phyloP scores from a whole-genome alignment of 2,329 filamentous ascomycete genomes.

The Stachybotrys chartarum region DNA sequence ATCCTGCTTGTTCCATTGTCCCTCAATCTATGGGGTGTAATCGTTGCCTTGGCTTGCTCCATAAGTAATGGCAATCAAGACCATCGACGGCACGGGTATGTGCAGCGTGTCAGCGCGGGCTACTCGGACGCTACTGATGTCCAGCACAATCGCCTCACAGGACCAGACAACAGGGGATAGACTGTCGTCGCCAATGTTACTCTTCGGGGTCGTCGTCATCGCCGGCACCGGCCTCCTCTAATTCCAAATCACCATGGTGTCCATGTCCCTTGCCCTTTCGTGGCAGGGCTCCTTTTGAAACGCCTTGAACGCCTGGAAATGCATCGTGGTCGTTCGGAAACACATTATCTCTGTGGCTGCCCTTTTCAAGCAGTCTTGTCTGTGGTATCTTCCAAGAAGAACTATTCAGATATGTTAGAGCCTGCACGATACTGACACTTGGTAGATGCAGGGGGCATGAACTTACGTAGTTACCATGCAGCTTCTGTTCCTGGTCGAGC shows the following conservation, averaged over 20 bases:
- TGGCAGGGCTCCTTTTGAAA: constrained; percentile 35
- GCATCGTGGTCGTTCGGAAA: constrained; percentile 20
- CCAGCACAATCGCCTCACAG: constrained; percentile 27
- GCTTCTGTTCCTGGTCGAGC: constrained; percentile 96
- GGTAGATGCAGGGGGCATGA: not conserved
- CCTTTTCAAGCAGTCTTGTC: constrained; percentile 55
- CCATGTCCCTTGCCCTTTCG: constrained; percentile 17
- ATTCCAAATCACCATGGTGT: constrained; percentile 14
- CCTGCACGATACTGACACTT: not conserved
- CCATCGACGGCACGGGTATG: not conserved
- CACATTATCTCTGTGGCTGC: constrained; percentile 24
- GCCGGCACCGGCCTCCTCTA: constrained; percentile 42
- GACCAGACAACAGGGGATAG: constrained; percentile 62
- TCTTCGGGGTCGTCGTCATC: constrained; percentile 63
- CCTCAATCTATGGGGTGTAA: constrained; percentile 41
- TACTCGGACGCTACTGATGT: not conserved
- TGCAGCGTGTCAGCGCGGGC: not conserved
- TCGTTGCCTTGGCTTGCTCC: constrained; percentile 1
- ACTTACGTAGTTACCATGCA: constrained; percentile 82
- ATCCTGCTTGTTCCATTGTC: constrained; percentile 56
- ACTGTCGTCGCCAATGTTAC: constrained; percentile 50
- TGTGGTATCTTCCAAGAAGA: constrained; percentile 81
- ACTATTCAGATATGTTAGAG: constrained; percentile 42
- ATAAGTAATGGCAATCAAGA: too few relatives aligned
- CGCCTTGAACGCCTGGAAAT: constrained; percentile 42